Percentiles rank a stretch among this genome's conserved stretches.
These are phyloP conservation scores for Oryza glumipatula DNA, from an alignment of 176 grass and related monocot genomes.

Conservation along the genomic window DNA sequence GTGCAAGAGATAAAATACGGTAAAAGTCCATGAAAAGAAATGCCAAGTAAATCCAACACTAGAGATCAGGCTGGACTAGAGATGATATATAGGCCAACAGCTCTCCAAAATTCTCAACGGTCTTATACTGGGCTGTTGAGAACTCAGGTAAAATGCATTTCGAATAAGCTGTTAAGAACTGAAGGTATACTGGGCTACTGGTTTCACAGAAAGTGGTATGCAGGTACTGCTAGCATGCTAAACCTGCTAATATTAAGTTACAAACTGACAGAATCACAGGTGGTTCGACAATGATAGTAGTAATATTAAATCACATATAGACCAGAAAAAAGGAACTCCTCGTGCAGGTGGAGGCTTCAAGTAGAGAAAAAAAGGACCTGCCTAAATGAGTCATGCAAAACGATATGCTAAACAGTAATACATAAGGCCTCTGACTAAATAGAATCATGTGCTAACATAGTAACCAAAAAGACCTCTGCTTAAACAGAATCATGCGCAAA, in stretches of 20 bases:
- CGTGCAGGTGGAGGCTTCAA: background rate
- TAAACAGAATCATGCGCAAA: background rate
- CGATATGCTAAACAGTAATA: background rate
- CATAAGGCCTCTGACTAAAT: background rate
- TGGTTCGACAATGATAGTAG: background rate
- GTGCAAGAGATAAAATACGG: background rate
- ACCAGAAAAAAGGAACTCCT: background rate
- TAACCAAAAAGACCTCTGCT: background rate
- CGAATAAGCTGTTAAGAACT: background rate
- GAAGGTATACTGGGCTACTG: background rate
- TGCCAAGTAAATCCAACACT: background rate
- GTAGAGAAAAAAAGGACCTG: background rate
- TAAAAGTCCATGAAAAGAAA: constrained; percentile 11
- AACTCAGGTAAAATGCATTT: too few relatives aligned
- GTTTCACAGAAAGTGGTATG: background rate
- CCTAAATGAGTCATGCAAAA: background rate
- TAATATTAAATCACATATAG: background rate
- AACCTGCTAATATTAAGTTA: background rate
- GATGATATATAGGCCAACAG: background rate
- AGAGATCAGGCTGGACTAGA: background rate
- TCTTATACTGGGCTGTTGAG: background rate
- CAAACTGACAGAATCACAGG: constrained; percentile 11
- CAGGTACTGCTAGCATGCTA: background rate
- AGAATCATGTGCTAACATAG: background rate
- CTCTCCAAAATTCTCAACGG: background rate